phyloP scores from a whole-genome alignment of 2,329 filamentous ascomycete species.

The Arthroderma sp. region DNA sequence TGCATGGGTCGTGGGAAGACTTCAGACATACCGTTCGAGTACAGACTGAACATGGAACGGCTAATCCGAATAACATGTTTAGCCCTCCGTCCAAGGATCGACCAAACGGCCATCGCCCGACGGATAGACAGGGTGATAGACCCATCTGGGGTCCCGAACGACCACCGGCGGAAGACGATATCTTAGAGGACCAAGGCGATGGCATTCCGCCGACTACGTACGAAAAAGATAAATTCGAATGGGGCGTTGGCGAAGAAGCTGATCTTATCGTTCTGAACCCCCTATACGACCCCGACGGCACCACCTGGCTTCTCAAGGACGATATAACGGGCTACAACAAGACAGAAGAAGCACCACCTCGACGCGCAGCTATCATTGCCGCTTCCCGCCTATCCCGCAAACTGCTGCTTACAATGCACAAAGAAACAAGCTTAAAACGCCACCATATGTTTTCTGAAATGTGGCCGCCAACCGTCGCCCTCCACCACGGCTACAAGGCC shows the following conservation, averaged over 20 bases:
- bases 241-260: constrained; percentile 83
- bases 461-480: constrained; percentile 78
- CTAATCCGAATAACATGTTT: constrained; percentile 57
- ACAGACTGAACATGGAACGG: constrained; percentile 58
- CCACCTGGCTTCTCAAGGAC: constrained; percentile 68
- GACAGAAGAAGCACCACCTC: constrained; percentile 48
- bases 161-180: constrained; percentile 54
- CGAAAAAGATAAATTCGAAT: constrained; percentile 68
- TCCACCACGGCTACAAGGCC: constrained; percentile 87
- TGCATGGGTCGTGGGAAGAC: constrained; percentile 68
- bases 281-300: constrained; percentile 78
- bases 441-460: constrained; percentile 92
- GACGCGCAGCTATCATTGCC: constrained; percentile 80
- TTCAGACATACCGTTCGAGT: constrained; percentile 67
- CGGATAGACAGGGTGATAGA: constrained; percentile 38
- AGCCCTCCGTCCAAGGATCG: constrained; percentile 32
- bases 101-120: constrained; percentile 8
- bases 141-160: constrained; percentile 76
- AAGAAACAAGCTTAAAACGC: constrained; percentile 70
- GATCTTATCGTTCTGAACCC: constrained; percentile 88
- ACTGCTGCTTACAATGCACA: constrained; percentile 77
- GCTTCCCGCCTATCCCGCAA: constrained; percentile 70
- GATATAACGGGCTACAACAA: constrained; percentile 78
- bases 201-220: constrained; percentile 58
- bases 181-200: constrained; percentile 61